phyloP scores from a whole-genome alignment of 1,284 basidiomycete species.

The Marasmius fiardii region DNA sequence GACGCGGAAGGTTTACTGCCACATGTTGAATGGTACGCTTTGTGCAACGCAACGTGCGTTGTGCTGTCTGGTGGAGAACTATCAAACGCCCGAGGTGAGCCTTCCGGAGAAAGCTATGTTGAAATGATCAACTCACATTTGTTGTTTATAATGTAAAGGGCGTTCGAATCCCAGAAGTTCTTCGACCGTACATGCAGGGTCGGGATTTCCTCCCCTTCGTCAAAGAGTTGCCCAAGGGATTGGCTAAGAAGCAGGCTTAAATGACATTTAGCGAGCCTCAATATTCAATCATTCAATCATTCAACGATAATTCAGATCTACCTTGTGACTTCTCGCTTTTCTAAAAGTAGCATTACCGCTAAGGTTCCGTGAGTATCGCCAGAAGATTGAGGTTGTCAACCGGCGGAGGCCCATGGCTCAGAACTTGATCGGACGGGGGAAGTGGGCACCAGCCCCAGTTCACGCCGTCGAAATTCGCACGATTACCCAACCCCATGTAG shows the following conservation, averaged over 20 bases:
- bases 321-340: too few relatives aligned
- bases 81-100: conserved; percentile 90
- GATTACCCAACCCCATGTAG: neutral
- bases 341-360: too few relatives aligned
- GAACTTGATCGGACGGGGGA: too few relatives aligned
- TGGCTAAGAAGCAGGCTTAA: conserved; percentile 67
- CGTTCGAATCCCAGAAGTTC: conserved; percentile 82
- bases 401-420: too few relatives aligned
- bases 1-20: conserved; percentile 87
- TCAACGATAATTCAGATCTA: too few relatives aligned
- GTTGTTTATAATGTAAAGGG: conserved; percentile 54
- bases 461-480: too few relatives aligned
- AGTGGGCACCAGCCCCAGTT: too few relatives aligned
- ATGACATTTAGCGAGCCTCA: too few relatives aligned
- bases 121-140: conserved; percentile 4
- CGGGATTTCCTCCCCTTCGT: conserved; percentile 90
- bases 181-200: conserved; percentile 95
- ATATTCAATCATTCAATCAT: too few relatives aligned
- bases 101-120: neutral
- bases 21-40: conserved; percentile 97
- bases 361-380: too few relatives aligned
- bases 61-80: conserved; percentile 98
- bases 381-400: too few relatives aligned
- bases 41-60: conserved; percentile 96
- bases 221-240: conserved; percentile 77